Evolutionary conservation across 352 stramenopile genomes (phyloP).

Genomic region (Aphanomyces astaci): DNA sequence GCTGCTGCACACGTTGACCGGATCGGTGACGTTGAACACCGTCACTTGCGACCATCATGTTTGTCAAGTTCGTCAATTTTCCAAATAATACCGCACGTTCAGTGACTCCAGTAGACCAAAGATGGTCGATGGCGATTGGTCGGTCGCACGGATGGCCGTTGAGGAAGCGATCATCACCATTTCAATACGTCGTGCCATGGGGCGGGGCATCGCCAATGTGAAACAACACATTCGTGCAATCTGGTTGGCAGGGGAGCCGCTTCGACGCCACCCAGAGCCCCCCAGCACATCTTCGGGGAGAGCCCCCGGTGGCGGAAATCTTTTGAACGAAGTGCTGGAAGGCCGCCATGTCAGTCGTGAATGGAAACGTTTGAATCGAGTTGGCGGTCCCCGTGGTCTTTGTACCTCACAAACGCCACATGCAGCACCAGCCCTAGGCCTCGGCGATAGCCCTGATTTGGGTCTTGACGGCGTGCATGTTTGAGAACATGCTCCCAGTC

Average conservation of each 20-base stretch:
- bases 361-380: slow-evolving; percentile 35
- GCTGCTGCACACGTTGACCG: slow-evolving; percentile 27
- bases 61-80: slow-evolving; percentile 29
- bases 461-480: slow-evolving; percentile 31
- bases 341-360: slow-evolving; percentile 22
- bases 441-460: slow-evolving; percentile 31
- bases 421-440: slow-evolving; percentile 26
- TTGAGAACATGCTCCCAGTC: slow-evolving; percentile 22
- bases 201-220: slow-evolving; percentile 40
- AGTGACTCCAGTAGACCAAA: slow-evolving; percentile 5
- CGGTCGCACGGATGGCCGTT: slow-evolving; percentile 10
- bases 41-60: slow-evolving; percentile 32
- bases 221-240: slow-evolving; percentile 33
- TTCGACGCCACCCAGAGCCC: slow-evolving; percentile 27
- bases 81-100: slow-evolving; percentile 36
- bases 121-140: slow-evolving; percentile 19
- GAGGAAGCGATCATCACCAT: slow-evolving; percentile 21
- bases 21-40: slow-evolving; percentile 29
- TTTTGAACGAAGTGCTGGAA: slow-evolving; percentile 32
- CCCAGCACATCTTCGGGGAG: slow-evolving; percentile 36
- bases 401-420: slow-evolving; percentile 39
- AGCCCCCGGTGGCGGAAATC: slow-evolving; percentile 24
- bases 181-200: slow-evolving; percentile 34
- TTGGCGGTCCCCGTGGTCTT: slow-evolving; percentile 29
- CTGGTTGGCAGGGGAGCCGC: slow-evolving; percentile 25